Base-by-base conservation (phyloP, 192 early-diverging fungal genomes). In the Dimargaris xerosporica region DNA sequence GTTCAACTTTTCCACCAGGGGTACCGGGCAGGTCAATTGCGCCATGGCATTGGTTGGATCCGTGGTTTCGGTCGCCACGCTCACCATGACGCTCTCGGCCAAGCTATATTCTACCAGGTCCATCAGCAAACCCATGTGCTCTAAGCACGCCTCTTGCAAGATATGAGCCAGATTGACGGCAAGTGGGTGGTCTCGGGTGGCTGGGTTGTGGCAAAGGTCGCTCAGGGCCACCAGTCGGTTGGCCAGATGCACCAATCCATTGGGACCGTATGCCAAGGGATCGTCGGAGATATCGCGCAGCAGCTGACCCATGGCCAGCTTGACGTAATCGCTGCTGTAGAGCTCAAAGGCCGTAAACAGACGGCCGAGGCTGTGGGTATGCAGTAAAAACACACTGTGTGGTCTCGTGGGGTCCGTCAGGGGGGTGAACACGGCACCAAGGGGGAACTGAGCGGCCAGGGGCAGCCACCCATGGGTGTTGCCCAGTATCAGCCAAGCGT, bases 281-380 rank as follows among this genome's bases (percentile, higher is more conserved):
- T 21, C 17, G 46, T 16, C 15, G 46, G 15, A 2, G 46, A 47
- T 16, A 12, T 47, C 46, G 46, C 21, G 46, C 17, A 47, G 46
- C 17, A 47, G 46, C 46, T 47, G 46, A 21, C 46, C 46, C 46
- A 47, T n/a, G 2, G 46, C 21, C 15, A n/a, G 15, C 15, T 16
- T 21, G 46, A 21, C 21, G 21, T 21, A n/a, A 21, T 21, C 46
- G 46, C 3, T 47, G 46, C 21, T 47, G 17, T n/a, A 21, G 12
- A 56, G 17, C 54, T 56, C 54, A 34, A 26, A 56, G 11, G 54
- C 34, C 19, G 34, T n/a, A n/a, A 56, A 34, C 28, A 56, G 28
- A 9, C 29, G 54, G 2, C 17, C 34, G 0, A 56, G 28, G 29
- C n/a, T 26, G 34, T 56, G 54, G 29, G 54, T 56, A 12, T 56